Base-by-base conservation (phyloP, 768 basidiomycete species). In the Agaricus sinodeliciosus region DNA sequence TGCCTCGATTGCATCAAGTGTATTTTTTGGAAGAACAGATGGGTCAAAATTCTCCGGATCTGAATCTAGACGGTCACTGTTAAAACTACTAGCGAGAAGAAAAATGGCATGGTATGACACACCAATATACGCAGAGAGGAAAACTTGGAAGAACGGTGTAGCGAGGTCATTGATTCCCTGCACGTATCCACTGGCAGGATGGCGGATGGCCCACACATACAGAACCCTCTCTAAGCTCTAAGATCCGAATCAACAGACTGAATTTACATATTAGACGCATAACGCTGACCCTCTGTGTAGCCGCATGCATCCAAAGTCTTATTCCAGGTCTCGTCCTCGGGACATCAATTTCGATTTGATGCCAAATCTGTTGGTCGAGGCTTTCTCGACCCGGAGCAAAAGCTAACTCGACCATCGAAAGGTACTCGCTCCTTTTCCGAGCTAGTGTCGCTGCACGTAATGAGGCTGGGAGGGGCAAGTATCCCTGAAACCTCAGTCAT, bases 81-180 rank as follows among this genome's bases (percentile, higher is more conserved):
- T 19, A 54, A 48, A n/a, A 15, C 12, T 18, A 54, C 27, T 22
- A 15, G 53, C 40, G 16, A 26, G 3, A 49, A 1, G 51, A 39
- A 28, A 40, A 4, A 51, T 12, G 42, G 22, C 22, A 22, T 1
- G 45, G 18, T 28, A 53, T 31, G 53, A 68, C 74, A 43, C 60
- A 91, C 94, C 90, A 53, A 98, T 93, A 65, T 98, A 99, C 50
- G 89, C 85, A 28, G 90, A 91, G 26, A 99, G 76, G 65, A 98
- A 99, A 4, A 98, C 91, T 69, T 98, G 90, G 63, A 95, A 97
- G 71, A 99, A 99, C 0, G 96, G 96, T 3, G 92, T 95, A 1
- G 85, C 96, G 34, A 99, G 84, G 66, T 99, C 96, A 67, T 99
- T 98, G 69, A 99, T 99, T 22, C 96, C 96, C 68, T 99, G 96